A percentile compares a stretch with the other conserved stretches of the same genome.
Conservation (phyloP, 768 basidiomycete species). For the Baorangia bicolor region DNA sequence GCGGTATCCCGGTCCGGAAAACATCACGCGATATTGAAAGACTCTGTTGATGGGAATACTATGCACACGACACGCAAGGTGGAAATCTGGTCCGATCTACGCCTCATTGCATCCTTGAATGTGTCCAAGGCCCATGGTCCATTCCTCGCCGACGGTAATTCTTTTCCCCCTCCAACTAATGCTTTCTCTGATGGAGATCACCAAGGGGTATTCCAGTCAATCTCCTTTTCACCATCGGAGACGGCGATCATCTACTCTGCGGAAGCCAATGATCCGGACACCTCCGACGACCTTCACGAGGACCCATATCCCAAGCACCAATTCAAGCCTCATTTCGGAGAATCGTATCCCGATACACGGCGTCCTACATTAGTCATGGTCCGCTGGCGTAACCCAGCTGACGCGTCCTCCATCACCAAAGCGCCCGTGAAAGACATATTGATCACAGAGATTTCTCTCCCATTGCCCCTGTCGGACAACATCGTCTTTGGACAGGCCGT, state of each 20-base stretch:
- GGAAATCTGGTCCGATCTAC: constrained; percentile 57
- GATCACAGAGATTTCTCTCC: neutral
- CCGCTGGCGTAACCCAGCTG: constrained; percentile 36
- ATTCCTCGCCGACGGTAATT: constrained; percentile 50
- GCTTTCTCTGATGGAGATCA: neutral
- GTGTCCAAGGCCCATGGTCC: too few relatives aligned
- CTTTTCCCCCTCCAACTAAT: constrained; percentile 50
- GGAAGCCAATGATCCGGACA: constrained; percentile 42
- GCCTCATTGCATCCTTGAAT: constrained; percentile 46
- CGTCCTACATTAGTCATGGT: constrained; percentile 42
- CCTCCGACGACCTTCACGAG: neutral
- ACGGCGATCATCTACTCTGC: constrained; percentile 53
- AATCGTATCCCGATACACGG: constrained; percentile 46
- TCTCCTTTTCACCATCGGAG: neutral
- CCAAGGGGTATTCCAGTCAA: neutral
- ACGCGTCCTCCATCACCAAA: constrained; percentile 5
- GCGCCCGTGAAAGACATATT: constrained; percentile 1
- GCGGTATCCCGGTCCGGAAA: constrained; percentile 42
- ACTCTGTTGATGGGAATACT: constrained; percentile 9
- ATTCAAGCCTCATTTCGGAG: constrained; percentile 59
- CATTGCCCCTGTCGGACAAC: neutral
- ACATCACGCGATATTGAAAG: constrained; percentile 27
- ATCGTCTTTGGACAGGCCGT: constrained; percentile 52
- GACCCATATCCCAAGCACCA: too few relatives aligned
- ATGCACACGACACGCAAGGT: constrained; percentile 44